Conservation (phyloP, 2,329 filamentous ascomycete genomes). For the Emydomyces testavorans region DNA sequence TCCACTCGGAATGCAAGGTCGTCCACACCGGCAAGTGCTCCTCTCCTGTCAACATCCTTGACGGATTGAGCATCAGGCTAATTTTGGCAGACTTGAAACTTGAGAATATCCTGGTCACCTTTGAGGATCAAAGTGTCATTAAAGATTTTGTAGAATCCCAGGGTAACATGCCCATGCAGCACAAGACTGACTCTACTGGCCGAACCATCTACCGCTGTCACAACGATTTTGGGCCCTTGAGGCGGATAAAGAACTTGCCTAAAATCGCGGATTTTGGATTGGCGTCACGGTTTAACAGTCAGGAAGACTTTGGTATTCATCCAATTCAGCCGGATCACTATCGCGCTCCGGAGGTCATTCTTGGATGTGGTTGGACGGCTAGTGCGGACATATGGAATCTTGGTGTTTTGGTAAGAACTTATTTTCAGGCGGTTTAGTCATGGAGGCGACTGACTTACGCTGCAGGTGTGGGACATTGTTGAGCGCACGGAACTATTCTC, state of each 20-base stretch:
- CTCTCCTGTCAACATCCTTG: not conserved
- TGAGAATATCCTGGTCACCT: slow-evolving; percentile 14
- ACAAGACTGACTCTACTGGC: slow-evolving; percentile 16
- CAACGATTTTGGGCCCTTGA: slow-evolving; percentile 19
- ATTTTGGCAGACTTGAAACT: slow-evolving; percentile 14
- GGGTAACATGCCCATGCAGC: slow-evolving; percentile 6
- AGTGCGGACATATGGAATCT: slow-evolving; percentile 21
- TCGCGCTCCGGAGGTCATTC: slow-evolving; percentile 22
- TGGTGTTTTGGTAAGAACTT: slow-evolving; percentile 28
- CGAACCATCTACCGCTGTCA: slow-evolving; percentile 19
- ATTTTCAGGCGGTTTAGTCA: slow-evolving; percentile 19
- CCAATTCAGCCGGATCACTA: slow-evolving; percentile 22
- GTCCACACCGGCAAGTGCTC: slow-evolving; percentile 29
- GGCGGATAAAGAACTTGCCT: slow-evolving; percentile 16
- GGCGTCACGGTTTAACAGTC: slow-evolving; percentile 22
- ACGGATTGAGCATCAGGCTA: not conserved
- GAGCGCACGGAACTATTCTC: slow-evolving; percentile 25
- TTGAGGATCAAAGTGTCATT: slow-evolving; percentile 12
- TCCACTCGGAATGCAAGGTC: slow-evolving; percentile 29
- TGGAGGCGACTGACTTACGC: slow-evolving; percentile 14
- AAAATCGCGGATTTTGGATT: slow-evolving; percentile 20
- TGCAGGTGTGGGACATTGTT: slow-evolving; percentile 26
- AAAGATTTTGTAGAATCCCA: slow-evolving; percentile 8
- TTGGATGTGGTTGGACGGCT: slow-evolving; percentile 18
- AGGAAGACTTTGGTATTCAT: slow-evolving; percentile 29